phyloP scores from a whole-genome alignment of 768 basidiomycete genomes.

The Mrakia frigida region DNA sequence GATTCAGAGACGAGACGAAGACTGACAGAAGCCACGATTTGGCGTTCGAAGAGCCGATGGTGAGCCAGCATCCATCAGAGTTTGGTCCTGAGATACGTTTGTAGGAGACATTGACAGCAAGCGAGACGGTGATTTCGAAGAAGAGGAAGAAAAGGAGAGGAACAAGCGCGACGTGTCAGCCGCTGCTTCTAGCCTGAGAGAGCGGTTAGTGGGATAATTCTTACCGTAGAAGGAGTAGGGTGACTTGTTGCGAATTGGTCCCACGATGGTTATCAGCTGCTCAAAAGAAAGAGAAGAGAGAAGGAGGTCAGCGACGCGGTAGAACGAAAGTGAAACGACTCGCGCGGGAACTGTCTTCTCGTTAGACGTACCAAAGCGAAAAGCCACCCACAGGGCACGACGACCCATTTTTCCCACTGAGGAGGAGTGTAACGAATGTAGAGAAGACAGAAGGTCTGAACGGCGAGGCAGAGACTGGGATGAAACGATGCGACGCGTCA shows the following conservation, averaged over 20 bases:
- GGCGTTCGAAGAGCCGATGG: not conserved
- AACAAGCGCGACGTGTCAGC: too few relatives aligned
- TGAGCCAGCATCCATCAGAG: conserved; percentile 6
- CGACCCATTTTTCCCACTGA: not conserved
- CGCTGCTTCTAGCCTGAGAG: too few relatives aligned
- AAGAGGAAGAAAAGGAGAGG: too few relatives aligned
- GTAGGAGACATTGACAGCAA: too few relatives aligned
- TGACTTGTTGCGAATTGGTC: not conserved
- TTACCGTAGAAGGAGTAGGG: not conserved
- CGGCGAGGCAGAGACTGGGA: not conserved
- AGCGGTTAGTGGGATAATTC: too few relatives aligned
- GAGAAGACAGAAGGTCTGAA: not conserved
- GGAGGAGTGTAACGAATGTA: not conserved
- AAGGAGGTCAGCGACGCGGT: not conserved
- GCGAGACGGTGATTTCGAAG: too few relatives aligned
- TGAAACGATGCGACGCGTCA: too few relatives aligned
- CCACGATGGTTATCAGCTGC: not conserved
- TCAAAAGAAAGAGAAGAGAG: not conserved
- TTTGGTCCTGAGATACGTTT: not conserved
- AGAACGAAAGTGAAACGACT: too few relatives aligned
- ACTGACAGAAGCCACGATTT: not conserved
- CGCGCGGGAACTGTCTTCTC: too few relatives aligned
- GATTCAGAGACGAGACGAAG: not conserved
- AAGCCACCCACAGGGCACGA: not conserved
- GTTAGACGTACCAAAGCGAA: not conserved